A percentile compares a stretch with the other conserved stretches of the same genome.
Evolutionary conservation across 2,329 filamentous ascomycete species (phyloP).

Genomic region (Dothideomycetes sp.): DNA sequence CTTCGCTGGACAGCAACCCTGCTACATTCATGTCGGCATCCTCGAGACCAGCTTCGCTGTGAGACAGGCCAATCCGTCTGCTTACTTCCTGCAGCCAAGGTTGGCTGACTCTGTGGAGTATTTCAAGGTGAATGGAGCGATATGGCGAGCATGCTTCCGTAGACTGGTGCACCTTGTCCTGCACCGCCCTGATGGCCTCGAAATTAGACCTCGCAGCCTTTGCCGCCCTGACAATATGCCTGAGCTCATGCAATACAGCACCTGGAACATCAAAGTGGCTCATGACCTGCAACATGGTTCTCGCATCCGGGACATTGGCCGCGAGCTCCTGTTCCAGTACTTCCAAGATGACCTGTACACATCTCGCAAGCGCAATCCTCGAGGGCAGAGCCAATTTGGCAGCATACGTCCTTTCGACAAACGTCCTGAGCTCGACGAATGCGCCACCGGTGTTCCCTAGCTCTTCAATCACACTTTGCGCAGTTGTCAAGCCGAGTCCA

Average conservation of each 20-base stretch:
- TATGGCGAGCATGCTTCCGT: conserved; percentile 42
- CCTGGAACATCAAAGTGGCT: conserved; percentile 30
- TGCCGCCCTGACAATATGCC: conserved; percentile 33
- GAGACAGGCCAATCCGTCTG: conserved; percentile 61
- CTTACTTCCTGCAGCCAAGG: conserved; percentile 60
- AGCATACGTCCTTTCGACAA: conserved; percentile 25
- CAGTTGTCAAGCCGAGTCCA: conserved; percentile 36
- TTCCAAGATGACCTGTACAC: conserved; percentile 27
- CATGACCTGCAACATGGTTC: conserved; percentile 30
- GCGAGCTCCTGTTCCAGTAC: conserved; percentile 29
- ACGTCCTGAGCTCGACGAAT: conserved; percentile 20
- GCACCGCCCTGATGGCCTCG: conserved; percentile 26
- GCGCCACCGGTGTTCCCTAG: conserved; percentile 21
- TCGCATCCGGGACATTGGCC: conserved; percentile 15
- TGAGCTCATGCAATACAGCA: conserved; percentile 44
- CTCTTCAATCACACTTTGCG: conserved; percentile 41
- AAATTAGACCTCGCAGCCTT: conserved; percentile 32
- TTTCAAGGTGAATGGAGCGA: conserved; percentile 32
- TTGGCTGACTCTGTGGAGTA: conserved; percentile 50
- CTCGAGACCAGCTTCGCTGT: conserved; percentile 36
- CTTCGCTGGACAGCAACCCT: conserved; percentile 1
- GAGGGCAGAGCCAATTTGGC: conserved; percentile 25
- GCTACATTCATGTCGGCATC: conserved; percentile 29
- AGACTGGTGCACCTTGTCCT: conserved; percentile 34
- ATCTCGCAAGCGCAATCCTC: conserved; percentile 30